These are phyloP conservation scores for Kuraishia molischiana DNA, from an alignment of 805 yeast genomes.

Conservation along the genomic window DNA sequence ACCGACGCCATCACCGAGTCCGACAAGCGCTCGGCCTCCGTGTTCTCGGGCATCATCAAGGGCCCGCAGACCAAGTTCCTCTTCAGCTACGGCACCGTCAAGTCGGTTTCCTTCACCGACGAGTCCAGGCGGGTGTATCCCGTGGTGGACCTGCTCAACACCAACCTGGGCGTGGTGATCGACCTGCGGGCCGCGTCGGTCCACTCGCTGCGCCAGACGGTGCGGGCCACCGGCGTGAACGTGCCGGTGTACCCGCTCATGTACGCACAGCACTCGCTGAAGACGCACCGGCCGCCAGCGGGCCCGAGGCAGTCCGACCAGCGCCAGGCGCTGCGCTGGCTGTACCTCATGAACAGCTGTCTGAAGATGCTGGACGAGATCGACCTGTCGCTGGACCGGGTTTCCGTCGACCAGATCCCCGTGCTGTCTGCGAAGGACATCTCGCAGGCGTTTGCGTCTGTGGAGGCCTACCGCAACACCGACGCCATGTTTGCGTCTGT, in stretches of 20 bases:
- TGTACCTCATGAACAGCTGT: not conserved
- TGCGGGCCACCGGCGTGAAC: not conserved
- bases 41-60: not conserved
- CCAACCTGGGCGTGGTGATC: not conserved
- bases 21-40: not conserved
- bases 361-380: constrained; percentile 12
- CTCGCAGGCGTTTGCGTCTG: constrained; percentile 1
- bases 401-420: constrained; percentile 17
- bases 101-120: not conserved
- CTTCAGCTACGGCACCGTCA: not conserved
- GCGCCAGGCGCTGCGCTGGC: not conserved
- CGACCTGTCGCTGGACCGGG: constrained; percentile 11
- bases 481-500: constrained; percentile 8
- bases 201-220: not conserved
- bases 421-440: constrained; percentile 9
- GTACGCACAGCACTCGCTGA: not conserved
- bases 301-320: not conserved
- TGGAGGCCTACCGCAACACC: not conserved
- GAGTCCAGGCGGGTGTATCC: not conserved
- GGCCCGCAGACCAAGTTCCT: not conserved
- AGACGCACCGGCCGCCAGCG: not conserved
- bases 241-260: not conserved
- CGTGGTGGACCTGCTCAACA: not conserved
- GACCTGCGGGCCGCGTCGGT: not conserved
- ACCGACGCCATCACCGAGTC: not conserved